Evolutionary conservation across 2,329 filamentous ascomycete species (phyloP).

Genomic region (Ustilaginoidea virens): DNA sequence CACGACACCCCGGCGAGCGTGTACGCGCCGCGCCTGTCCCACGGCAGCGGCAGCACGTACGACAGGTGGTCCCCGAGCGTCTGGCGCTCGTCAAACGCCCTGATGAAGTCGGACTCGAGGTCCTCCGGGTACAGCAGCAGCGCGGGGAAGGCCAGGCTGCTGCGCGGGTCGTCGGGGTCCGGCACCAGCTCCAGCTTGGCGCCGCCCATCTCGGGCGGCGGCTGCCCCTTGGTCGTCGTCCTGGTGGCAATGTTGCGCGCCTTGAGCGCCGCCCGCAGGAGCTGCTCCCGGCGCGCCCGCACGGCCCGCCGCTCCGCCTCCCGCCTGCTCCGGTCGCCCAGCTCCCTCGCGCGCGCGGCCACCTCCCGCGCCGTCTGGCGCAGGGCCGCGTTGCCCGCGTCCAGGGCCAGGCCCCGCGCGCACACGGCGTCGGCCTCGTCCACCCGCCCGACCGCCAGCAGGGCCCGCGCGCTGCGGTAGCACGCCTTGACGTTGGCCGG

Average conservation of each 20-base stretch:
- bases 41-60: constrained; percentile 79
- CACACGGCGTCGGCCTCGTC: constrained; percentile 70
- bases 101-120: constrained; percentile 79
- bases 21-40: constrained; percentile 62
- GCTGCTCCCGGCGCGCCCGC: constrained; percentile 37
- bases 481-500: constrained; percentile 74
- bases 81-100: constrained; percentile 67
- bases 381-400: constrained; percentile 53
- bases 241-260: constrained; percentile 57
- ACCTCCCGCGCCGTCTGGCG: constrained; percentile 48
- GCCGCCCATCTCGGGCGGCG: constrained; percentile 80
- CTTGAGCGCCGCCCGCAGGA: constrained; percentile 49
- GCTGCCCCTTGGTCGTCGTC: constrained; percentile 50
- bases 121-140: constrained; percentile 75
- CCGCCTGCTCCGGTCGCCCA: constrained; percentile 38
- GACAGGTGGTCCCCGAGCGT: constrained; percentile 60
- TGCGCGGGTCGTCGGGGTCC: constrained; percentile 58
- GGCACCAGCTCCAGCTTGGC: constrained; percentile 54
- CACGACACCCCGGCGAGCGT: constrained; percentile 55
- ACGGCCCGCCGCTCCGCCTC: constrained; percentile 40
- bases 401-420: constrained; percentile 55
- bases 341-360: constrained; percentile 34
- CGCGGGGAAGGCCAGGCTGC: constrained; percentile 58
- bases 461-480: constrained; percentile 68
- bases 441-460: constrained; percentile 65